Evolutionary conservation across 2,329 filamentous ascomycete genomes (phyloP).

Genomic region (Calonectria naviculata): DNA sequence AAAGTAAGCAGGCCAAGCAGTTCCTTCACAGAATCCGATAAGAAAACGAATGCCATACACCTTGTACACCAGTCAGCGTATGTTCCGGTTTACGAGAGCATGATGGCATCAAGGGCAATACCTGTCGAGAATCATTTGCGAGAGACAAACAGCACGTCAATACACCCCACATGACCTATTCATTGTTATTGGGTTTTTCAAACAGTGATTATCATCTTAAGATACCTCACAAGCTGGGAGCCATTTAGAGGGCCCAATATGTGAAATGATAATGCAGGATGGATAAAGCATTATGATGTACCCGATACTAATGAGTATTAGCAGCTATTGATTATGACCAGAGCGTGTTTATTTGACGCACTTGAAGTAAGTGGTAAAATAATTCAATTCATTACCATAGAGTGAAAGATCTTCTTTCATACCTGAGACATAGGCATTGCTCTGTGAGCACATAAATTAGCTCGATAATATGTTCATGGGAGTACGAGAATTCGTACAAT

Average conservation of each 20-base stretch:
- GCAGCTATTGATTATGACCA: background rate
- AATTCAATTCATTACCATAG: conserved; percentile 21
- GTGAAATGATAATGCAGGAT: conserved; percentile 17
- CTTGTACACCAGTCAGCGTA: background rate
- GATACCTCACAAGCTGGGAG: conserved; percentile 16
- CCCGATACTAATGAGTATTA: conserved; percentile 9
- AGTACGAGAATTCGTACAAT: background rate
- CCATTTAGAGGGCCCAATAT: conserved; percentile 23
- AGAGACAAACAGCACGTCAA: background rate
- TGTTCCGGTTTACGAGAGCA: background rate
- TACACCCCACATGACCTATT: background rate
- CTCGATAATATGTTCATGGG: background rate
- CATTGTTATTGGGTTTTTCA: background rate
- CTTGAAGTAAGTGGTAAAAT: conserved; percentile 19
- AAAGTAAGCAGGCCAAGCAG: conserved; percentile 23
- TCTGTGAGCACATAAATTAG: background rate
- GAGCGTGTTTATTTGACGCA: background rate
- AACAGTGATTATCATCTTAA: background rate
- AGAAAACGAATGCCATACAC: conserved; percentile 20
- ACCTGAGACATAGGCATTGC: conserved; percentile 19
- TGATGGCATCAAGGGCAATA: background rate
- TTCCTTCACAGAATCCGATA: conserved; percentile 21
- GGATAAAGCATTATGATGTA: conserved; percentile 27
- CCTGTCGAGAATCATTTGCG: background rate
- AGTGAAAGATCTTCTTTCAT: conserved; percentile 22